Evolutionary conservation across 768 basidiomycete genomes (phyloP), one percentile per base, ranked within the genome.

Genomic region (Trametes elegans): DNA sequence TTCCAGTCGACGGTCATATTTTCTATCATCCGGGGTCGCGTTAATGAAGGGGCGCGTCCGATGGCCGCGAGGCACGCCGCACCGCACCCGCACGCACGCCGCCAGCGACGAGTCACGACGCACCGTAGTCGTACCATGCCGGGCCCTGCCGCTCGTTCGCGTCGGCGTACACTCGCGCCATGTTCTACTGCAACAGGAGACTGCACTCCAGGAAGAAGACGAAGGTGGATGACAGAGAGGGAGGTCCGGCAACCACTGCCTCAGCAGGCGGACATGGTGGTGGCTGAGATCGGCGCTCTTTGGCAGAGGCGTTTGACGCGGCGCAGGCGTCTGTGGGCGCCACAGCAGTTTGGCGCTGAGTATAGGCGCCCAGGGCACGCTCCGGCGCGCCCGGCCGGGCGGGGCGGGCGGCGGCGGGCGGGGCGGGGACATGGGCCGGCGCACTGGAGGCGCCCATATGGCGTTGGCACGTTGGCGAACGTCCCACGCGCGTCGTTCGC

Each of bases 1-100:
- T 94, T 93, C 94, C 94, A 97, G 62, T 94, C 90, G 16, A 98
- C 87, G 69, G 90, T 89, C 26, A 96, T 79, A 71, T 90, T 93
- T 78, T 98, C 92, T 93, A 57, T 14, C 7, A 23, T 23, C 40
- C 29, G 36, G 27, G 5, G 16, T 2, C 8, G 24, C n/a, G n/a
- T n/a, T 46, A 24, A 14, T 19, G 1, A 49, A 46, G 35, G 19
- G 46, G 14, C 34, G 26, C 35, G 38, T 10, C 18, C 40, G 36
- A n/a, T 24, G 19, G 50, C 9, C 26, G 19, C 24, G 39, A 34
- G 38, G 19, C 18, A 35, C 28, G 24, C n/a, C n/a, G n/a, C n/a
- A n/a, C n/a, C n/a, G n/a, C 18, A 16, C 13, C 9, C 28, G 38
- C 29, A 31, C 29, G n/a, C n/a, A n/a, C 24, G 21, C 40, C 21